These are phyloP conservation scores for Colletotrichum limetticola DNA, from an alignment of 2,329 filamentous ascomycete genomes.

Conservation along the genomic window DNA sequence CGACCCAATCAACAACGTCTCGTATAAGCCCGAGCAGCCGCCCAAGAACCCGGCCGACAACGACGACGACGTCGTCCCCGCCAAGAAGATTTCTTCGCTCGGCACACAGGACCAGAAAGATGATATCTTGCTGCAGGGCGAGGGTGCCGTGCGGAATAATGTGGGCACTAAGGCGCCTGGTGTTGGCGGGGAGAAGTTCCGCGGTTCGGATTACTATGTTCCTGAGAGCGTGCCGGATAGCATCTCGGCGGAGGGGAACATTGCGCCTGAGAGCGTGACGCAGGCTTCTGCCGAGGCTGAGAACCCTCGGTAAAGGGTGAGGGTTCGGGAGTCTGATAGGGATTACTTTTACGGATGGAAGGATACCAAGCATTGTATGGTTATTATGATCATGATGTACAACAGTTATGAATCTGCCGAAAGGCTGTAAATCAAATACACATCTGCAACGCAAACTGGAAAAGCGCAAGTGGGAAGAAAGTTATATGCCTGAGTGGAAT, in stretches of 20 bases:
- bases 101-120: constrained; percentile 25
- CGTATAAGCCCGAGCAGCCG: constrained; percentile 52
- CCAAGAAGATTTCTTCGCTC: constrained; percentile 32
- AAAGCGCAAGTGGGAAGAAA: background rate
- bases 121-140: constrained; percentile 42
- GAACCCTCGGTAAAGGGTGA: constrained; percentile 19
- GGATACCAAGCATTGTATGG: constrained; percentile 14
- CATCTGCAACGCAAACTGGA: background rate
- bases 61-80: constrained; percentile 48
- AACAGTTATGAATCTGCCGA: constrained; percentile 6
- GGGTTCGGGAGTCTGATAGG: background rate
- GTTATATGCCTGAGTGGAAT: too few species aligned
- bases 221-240: constrained; percentile 55
- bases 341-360: background rate
- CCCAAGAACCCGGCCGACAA: constrained; percentile 46
- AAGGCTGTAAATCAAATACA: background rate
- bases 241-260: constrained; percentile 45
- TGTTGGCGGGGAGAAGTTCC: constrained; percentile 50
- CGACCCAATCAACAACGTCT: constrained; percentile 56
- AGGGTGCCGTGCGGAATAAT: constrained; percentile 50
- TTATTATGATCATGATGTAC: constrained; percentile 21
- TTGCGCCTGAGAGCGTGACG: constrained; percentile 53
- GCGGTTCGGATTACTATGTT: constrained; percentile 52
- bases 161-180: constrained; percentile 48
- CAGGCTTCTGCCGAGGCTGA: constrained; percentile 47